phyloP scores from a whole-genome alignment of 2,329 filamentous ascomycete species.

The Paraconiothyrium brasiliense region DNA sequence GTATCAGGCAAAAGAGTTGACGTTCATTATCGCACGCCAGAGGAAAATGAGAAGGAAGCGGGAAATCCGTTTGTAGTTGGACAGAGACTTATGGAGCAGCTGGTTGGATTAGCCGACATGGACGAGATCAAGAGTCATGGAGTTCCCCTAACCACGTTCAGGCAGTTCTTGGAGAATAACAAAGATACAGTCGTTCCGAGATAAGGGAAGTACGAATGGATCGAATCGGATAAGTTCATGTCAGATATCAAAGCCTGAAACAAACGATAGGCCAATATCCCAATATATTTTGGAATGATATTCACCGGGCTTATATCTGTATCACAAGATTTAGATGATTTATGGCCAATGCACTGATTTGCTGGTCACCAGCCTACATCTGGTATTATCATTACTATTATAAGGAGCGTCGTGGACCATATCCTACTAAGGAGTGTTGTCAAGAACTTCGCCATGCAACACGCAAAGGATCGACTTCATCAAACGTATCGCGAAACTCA shows the following conservation, averaged over 20 bases:
- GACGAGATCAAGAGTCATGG: slow-evolving; percentile 48
- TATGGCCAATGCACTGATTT: neutral
- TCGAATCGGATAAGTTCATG: neutral
- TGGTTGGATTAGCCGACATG: slow-evolving; percentile 49
- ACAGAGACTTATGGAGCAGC: slow-evolving; percentile 51
- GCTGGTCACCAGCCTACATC: neutral
- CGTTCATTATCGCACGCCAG: slow-evolving; percentile 52
- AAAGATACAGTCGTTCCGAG: slow-evolving; percentile 18
- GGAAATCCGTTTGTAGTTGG: slow-evolving; percentile 52
- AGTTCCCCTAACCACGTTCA: slow-evolving; percentile 55
- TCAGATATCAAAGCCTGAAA: neutral
- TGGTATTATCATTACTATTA: neutral
- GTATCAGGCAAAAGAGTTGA: slow-evolving; percentile 48
- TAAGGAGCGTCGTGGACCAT: neutral
- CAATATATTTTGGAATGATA: too few relatives aligned
- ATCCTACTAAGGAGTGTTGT: neutral
- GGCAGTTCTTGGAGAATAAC: slow-evolving; percentile 47
- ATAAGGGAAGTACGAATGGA: neutral
- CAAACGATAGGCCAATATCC: too few relatives aligned
- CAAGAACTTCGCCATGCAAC: neutral
- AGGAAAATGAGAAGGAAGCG: slow-evolving; percentile 49
- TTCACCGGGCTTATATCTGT: neutral
- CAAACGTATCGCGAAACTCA: neutral
- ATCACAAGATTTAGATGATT: neutral
- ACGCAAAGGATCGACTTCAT: neutral